phyloP scores from a whole-genome alignment of 768 basidiomycete genomes.

The Gymnopilus junonius region DNA sequence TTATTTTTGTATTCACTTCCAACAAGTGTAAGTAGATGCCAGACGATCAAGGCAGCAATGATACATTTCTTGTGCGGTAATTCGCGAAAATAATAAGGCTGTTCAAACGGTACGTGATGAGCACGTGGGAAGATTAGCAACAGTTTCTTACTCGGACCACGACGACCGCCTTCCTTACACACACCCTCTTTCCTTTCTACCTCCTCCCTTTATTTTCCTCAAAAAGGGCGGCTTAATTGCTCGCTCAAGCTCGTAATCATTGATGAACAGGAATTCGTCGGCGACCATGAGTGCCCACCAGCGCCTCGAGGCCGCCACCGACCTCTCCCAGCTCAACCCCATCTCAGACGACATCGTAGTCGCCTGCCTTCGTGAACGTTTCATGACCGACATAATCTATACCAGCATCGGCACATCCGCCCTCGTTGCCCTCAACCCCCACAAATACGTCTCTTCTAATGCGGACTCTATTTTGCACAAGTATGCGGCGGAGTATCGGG shows the following conservation, averaged over 20 bases:
- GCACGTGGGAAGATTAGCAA: conserved; percentile 24
- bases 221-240: conserved; percentile 26
- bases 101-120: conserved; percentile 12
- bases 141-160: conserved; percentile 19
- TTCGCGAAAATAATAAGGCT: conserved; percentile 8
- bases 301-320: conserved; percentile 71
- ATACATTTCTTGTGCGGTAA: not conserved
- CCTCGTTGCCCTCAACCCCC: conserved; percentile 89
- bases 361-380: conserved; percentile 83
- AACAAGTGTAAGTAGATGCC: too few species aligned
- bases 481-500: conserved; percentile 86
- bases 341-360: conserved; percentile 86
- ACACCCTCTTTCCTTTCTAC: not conserved
- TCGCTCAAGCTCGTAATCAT: conserved; percentile 20
- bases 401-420: conserved; percentile 71
- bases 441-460: conserved; percentile 86
- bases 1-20: too few species aligned
- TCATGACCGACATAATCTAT: conserved; percentile 84
- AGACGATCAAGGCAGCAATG: not conserved
- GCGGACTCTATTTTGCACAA: conserved; percentile 84
- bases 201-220: conserved; percentile 11
- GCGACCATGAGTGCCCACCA: conserved; percentile 55
- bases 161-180: conserved; percentile 10
- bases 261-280: conserved; percentile 40
- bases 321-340: conserved; percentile 69